phyloP scores from a whole-genome alignment of 1,139 yeast species.

The Cylindricascospora bacillispora region DNA sequence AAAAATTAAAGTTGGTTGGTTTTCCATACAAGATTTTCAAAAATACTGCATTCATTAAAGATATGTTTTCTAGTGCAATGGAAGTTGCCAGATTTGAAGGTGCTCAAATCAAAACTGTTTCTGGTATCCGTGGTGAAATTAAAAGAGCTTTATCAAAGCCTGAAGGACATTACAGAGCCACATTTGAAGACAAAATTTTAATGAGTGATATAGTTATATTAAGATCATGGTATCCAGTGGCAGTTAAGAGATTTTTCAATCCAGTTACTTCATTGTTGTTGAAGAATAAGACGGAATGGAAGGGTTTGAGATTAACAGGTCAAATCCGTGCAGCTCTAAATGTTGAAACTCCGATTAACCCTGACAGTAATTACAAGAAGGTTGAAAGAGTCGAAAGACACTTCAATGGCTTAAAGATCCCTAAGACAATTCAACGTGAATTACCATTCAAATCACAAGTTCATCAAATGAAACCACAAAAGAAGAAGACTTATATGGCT shows the following conservation, averaged over 20 bases:
- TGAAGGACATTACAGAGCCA: constrained; percentile 96
- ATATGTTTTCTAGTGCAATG: constrained; percentile 83
- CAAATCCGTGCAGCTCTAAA: constrained; percentile 71
- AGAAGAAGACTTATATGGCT: constrained; percentile 68
- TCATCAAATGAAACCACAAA: constrained; percentile 77
- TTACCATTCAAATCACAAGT: constrained; percentile 90
- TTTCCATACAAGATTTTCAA: constrained; percentile 87
- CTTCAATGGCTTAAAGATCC: constrained; percentile 80
- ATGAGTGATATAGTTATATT: constrained; percentile 80
- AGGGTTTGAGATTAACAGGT: constrained; percentile 93
- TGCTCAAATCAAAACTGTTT: constrained; percentile 89
- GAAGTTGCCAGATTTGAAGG: constrained; percentile 99
- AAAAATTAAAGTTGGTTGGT: constrained; percentile 90
- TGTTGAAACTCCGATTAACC: constrained; percentile 52
- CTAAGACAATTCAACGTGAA: constrained; percentile 59
- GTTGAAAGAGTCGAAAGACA: constrained; percentile 78
- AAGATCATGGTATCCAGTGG: constrained; percentile 95
- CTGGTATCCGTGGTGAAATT: constrained; percentile 96
- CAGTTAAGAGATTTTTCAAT: constrained; percentile 80
- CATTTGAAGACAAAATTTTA: constrained; percentile 89
- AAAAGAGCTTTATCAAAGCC: constrained; percentile 89
- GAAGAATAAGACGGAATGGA: constrained; percentile 73
- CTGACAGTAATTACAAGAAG: constrained; percentile 61
- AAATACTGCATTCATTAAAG: constrained; percentile 93
- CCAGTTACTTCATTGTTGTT: constrained; percentile 87